A percentile compares a stretch with the other conserved stretches of the same genome.
phyloP scores from a whole-genome alignment of 352 stramenopile species.

The Globisporangium echinulatum region DNA sequence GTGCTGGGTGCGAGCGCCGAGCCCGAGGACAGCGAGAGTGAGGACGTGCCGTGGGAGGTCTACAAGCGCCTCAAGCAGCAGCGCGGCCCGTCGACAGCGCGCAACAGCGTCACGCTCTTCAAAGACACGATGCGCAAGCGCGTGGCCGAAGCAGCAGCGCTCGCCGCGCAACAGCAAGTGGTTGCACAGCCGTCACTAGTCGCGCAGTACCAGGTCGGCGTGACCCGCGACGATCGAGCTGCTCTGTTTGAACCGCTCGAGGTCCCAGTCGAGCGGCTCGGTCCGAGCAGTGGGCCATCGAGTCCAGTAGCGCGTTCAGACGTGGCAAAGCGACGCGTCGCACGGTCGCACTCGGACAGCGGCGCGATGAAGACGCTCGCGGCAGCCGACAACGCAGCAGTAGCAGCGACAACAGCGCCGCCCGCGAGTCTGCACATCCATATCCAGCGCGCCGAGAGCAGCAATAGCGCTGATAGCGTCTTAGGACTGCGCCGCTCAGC shows the following conservation, averaged over 20 bases:
- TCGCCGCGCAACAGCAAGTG: background rate
- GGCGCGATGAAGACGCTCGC: slow-evolving; percentile 16
- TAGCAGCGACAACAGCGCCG: background rate
- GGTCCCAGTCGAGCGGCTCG: background rate
- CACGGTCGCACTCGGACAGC: slow-evolving; percentile 46
- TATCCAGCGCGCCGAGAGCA: background rate
- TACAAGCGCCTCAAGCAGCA: slow-evolving; percentile 72
- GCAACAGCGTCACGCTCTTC: slow-evolving; percentile 53
- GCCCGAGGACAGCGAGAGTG: slow-evolving; percentile 63
- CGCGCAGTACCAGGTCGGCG: background rate
- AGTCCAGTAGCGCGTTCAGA: slow-evolving; percentile 7
- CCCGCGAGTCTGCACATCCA: slow-evolving; percentile 7
- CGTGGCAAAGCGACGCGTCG: slow-evolving; percentile 13
- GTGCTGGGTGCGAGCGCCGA: slow-evolving; percentile 45
- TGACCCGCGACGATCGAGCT: too few relatives aligned
- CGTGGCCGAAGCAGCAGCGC: slow-evolving; percentile 5
- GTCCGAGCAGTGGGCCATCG: background rate
- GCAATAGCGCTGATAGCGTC: background rate
- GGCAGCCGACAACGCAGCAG: background rate
- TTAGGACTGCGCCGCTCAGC: background rate
- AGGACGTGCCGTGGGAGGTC: slow-evolving; percentile 75
- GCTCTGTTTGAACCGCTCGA: too few relatives aligned
- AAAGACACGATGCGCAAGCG: slow-evolving; percentile 61
- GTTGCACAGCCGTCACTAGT: background rate
- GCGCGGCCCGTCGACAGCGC: slow-evolving; percentile 46